These are phyloP conservation scores for Sphagnum contortum DNA, from an alignment of 225 moss, liverwort and hornwort genomes.

Conservation along the genomic window DNA sequence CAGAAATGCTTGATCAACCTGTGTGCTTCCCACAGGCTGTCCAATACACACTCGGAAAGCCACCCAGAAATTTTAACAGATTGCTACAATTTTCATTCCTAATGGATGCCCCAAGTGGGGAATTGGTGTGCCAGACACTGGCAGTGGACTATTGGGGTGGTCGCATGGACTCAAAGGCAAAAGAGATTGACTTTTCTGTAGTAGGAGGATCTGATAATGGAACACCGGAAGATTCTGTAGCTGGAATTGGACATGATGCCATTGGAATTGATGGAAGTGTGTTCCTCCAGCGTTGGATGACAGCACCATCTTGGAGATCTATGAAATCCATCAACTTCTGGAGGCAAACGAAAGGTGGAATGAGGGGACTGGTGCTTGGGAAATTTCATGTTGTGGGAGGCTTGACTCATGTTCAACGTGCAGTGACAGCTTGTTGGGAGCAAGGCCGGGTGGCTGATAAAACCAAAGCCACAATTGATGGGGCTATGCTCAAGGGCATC, in stretches of 20 bases:
- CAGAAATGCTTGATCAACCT: too few species aligned
- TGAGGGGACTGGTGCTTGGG: slow-evolving; percentile 70
- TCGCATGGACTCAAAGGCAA: slow-evolving; percentile 60
- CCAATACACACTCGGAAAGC: slow-evolving; percentile 37
- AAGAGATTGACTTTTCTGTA: slow-evolving; percentile 28
- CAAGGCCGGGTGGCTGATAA: slow-evolving; percentile 59
- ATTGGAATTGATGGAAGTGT: slow-evolving; percentile 75
- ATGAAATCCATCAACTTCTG: slow-evolving; percentile 74
- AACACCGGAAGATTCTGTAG: slow-evolving; percentile 23
- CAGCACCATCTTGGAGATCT: slow-evolving; percentile 58
- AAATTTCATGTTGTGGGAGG: slow-evolving; percentile 88
- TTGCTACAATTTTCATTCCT: slow-evolving; percentile 66
- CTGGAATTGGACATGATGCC: slow-evolving; percentile 31
- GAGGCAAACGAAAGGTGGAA: slow-evolving; percentile 41
- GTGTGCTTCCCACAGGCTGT: slow-evolving; percentile 38
- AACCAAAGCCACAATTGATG: slow-evolving; percentile 86
- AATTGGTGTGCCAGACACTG: slow-evolving; percentile 67
- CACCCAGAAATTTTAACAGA: slow-evolving; percentile 37
- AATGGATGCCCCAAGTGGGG: slow-evolving; percentile 48
- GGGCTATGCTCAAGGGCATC: slow-evolving; percentile 72
- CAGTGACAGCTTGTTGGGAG: slow-evolving; percentile 62
- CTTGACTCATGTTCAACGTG: slow-evolving; percentile 67
- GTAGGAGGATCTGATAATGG: slow-evolving; percentile 17
- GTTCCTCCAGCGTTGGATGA: slow-evolving; percentile 78
- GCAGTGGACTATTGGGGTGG: slow-evolving; percentile 86